Base-by-base conservation (phyloP, 106 monocot species). In the Allium cepa region DNA sequence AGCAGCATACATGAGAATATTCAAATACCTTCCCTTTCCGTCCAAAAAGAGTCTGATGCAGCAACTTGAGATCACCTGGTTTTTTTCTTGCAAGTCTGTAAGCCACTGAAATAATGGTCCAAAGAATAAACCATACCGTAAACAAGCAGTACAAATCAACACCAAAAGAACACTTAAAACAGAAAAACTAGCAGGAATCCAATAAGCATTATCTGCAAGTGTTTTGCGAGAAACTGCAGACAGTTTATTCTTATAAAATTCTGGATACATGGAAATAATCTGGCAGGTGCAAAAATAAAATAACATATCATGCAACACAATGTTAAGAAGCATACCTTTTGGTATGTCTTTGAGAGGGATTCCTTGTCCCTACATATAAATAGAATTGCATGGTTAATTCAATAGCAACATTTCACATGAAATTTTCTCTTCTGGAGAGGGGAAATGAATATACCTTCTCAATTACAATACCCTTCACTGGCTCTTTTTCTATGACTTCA, bases 1-100 rank as follows among this genome's bases (percentile, higher is more conserved):
- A 36, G 36, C 3, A 36, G 36, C 5, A 36, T 36, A 36, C 36
- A 36, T 36, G 5, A 36, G 53, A 52, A 72, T 17, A 4, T 61
- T 28, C 27, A 47, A 68, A 50, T 50, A 91, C 95, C 97, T 90
- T 99, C 71, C 97, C 97, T 80, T 69, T 89, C 77, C 92, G 79
- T 70, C 97, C 97, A 77, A 92, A 99, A 73, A 99, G 84, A 69
- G 80, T 80, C 68, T 77, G 76, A 75, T 99, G 97, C 26, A 99
- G 76, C 62, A 80, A 71, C 62, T 79, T 92, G 16, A 99, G 78
- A 81, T 99, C 97, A 57, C 78, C 76, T 73, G 89, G 82, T 64
- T 92, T 99, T 81, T 75, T 92, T 65, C 75, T 80, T 48, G 89
- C 78, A 64, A 99, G 68, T 57, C 86, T 99, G 71, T 88, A 75